Conservation (phyloP, 441 rosid genomes). For the Capsella rubella region DNA sequence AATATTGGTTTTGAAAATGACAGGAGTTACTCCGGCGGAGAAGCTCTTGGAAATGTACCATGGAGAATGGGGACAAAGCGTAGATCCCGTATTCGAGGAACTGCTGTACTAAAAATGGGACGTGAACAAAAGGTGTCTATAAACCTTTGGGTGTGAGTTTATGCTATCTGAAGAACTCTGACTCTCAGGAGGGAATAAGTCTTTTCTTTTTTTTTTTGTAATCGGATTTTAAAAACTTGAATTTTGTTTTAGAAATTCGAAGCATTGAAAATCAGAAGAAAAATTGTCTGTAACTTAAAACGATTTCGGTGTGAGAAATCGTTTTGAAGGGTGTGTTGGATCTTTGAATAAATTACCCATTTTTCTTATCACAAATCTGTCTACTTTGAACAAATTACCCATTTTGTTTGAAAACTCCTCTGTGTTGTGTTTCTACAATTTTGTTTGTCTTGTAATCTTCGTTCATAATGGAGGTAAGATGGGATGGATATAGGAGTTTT, state of each 20-base stretch:
- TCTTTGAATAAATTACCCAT: constrained; percentile 27
- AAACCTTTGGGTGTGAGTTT: constrained; percentile 11
- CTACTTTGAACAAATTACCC: too few species aligned
- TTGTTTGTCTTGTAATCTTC: too few species aligned
- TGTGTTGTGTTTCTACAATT: too few species aligned
- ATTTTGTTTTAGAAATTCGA: constrained; percentile 27
- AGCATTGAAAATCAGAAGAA: constrained; percentile 24
- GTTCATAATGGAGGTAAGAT: too few species aligned
- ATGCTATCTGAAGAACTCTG: constrained; percentile 25
- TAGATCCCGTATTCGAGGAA: constrained; percentile 92
- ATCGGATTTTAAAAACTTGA: constrained; percentile 20
- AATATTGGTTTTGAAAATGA: constrained; percentile 27
- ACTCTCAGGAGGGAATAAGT: constrained; percentile 31
- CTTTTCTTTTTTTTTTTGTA: constrained; percentile 15
- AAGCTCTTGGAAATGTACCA: constrained; percentile 85
- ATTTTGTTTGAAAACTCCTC: too few species aligned
- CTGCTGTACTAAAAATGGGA: constrained; percentile 59
- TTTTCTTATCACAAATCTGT: not conserved
- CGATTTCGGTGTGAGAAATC: constrained; percentile 33
- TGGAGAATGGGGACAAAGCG: constrained; percentile 88
- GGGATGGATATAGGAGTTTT: too few species aligned
- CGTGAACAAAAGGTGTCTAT: constrained; percentile 8
- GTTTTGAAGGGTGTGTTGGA: constrained; percentile 24
- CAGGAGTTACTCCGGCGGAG: constrained; percentile 97
- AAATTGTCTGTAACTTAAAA: not conserved